Evolutionary conservation across 306 rosid species (phyloP), one percentile per base, ranked within the genome.

Genomic region (Citrullus colocynthis): DNA sequence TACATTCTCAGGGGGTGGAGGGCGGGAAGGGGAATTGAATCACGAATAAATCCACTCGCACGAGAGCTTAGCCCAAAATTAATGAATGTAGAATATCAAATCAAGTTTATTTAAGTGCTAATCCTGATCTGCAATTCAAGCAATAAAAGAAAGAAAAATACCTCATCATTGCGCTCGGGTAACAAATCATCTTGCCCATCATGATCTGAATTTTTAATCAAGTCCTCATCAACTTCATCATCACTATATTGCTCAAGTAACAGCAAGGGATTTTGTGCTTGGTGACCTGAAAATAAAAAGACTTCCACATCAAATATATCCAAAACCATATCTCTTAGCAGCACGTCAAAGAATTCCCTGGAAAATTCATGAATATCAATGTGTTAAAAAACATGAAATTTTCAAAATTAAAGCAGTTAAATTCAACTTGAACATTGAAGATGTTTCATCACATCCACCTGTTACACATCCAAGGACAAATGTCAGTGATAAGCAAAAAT

Each of bases 231-330:
- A 41, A 79, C 79, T 41, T 95, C 99, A 17, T 91, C 93, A 74
- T 96, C 98, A 78, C 99, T 96, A 77, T 96, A 96, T 81, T 96
- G 97, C 66, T 92, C 98, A 64, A 96, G 99, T 85, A 96, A 85
- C 85, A 87, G 87, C 82, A 92, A 84, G 20, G 99, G 98, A 85
- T 96, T 92, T 78, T 89, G 90, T 64, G 87, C 77, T 79, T 81
- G 89, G 82, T 79, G 86, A 80, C 91, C 99, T 92, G 92, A 88
- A 83, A 88, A 88, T 52, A 55, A 34, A 82, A 78, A 91, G 18
- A 84, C 79, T 65, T 81, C 28, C 79, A 80, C 80, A 86, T 92
- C 84, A 92, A 81, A 78, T 36, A 88, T 61, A 58, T 14, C 30
- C 58, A 81, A 81, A 76, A 51, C 36, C 75, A 42, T 28, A 52